These are phyloP conservation scores for Taxawa tesnikishii DNA, from an alignment of 2,329 filamentous ascomycete genomes.

Conservation along the genomic window DNA sequence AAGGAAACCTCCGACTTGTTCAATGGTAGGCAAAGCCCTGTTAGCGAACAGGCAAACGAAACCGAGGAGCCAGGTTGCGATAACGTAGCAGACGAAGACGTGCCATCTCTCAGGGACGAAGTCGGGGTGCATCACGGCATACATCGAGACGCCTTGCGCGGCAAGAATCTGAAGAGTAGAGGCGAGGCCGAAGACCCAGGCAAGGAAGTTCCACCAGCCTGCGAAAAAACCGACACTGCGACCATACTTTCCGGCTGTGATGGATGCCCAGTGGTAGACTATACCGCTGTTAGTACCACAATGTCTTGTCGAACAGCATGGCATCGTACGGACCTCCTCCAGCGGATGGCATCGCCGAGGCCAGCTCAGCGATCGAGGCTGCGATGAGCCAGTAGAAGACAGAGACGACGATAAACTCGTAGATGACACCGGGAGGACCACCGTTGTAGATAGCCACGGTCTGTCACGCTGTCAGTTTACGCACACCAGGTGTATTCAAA, in stretches of 20 bases:
- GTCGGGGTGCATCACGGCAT: constrained; percentile 33
- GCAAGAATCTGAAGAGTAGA: constrained; percentile 31
- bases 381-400: constrained; percentile 40
- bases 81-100: constrained; percentile 36
- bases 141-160: constrained; percentile 36
- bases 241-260: constrained; percentile 38
- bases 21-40: constrained; percentile 37
- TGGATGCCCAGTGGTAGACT: constrained; percentile 42
- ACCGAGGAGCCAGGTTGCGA: constrained; percentile 35
- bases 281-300: not conserved
- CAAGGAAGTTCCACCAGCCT: constrained; percentile 38
- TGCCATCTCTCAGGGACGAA: constrained; percentile 37
- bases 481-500: too few species aligned
- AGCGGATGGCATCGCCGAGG: constrained; percentile 22
- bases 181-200: constrained; percentile 35
- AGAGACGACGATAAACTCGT: constrained; percentile 35
- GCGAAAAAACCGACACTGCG: constrained; percentile 36
- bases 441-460: constrained; percentile 32
- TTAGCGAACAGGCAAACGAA: constrained; percentile 42
- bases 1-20: constrained; percentile 42
- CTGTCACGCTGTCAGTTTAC: too few species aligned
- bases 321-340: constrained; percentile 21
- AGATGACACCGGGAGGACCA: constrained; percentile 33
- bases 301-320: not conserved
- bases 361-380: constrained; percentile 38